phyloP scores from a whole-genome alignment of 306 rosid genomes.

The Citrullus amarus region DNA sequence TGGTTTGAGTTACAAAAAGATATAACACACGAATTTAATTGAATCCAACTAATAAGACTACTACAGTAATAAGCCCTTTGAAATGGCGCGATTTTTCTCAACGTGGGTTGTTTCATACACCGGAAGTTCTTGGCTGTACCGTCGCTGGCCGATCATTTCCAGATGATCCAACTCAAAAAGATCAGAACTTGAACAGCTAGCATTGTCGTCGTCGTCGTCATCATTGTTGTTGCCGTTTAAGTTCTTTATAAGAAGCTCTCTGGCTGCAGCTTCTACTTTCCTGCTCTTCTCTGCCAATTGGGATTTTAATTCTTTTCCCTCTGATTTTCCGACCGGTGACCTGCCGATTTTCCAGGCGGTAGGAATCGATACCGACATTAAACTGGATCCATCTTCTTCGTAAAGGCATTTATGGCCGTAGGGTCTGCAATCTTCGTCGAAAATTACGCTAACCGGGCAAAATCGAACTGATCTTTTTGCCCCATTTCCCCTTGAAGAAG shows the following conservation, averaged over 20 bases:
- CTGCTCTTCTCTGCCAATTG: conserved; percentile 18
- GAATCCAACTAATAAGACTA: conserved; percentile 5
- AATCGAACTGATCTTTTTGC: conserved; percentile 58
- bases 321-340: conserved; percentile 18
- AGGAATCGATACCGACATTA: conserved; percentile 31
- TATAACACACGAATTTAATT: not conserved
- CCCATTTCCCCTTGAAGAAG: conserved; percentile 42
- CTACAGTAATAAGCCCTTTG: conserved; percentile 34
- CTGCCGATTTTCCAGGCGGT: conserved; percentile 55
- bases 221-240: not conserved
- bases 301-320: not conserved
- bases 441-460: conserved; percentile 64
- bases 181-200: conserved; percentile 75
- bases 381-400: conserved; percentile 20
- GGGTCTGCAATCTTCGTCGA: conserved; percentile 49
- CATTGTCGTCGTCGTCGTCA: conserved; percentile 35
- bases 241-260: conserved; percentile 43
- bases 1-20: not conserved
- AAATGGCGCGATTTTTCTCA: conserved; percentile 52
- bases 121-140: conserved; percentile 65
- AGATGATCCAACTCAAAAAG: conserved; percentile 91
- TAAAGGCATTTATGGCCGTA: conserved; percentile 52
- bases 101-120: conserved; percentile 78
- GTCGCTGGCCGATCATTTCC: conserved; percentile 23
- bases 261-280: conserved; percentile 34